A percentile compares a stretch with the other conserved stretches of the same genome.
These are phyloP conservation scores for Naumovozyma dairenensis DNA, from an alignment of 805 yeast species.

Conservation along the genomic window DNA sequence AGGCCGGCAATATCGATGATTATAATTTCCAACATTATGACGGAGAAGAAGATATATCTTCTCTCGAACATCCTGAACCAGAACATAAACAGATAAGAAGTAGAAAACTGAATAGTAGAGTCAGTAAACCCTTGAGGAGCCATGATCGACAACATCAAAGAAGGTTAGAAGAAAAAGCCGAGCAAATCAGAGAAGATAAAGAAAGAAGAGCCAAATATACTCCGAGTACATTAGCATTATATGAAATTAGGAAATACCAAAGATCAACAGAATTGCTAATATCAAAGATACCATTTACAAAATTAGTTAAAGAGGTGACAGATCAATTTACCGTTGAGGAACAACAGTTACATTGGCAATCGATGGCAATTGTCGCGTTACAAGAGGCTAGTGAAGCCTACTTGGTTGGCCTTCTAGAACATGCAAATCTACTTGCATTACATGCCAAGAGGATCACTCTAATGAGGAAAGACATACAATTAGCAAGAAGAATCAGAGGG, in stretches of 20 bases:
- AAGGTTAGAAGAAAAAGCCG: conserved; percentile 1
- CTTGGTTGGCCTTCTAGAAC: conserved; percentile 62
- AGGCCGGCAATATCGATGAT: too few relatives aligned
- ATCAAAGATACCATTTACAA: conserved; percentile 67
- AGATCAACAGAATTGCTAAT: conserved; percentile 56
- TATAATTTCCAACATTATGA: conserved; percentile 1
- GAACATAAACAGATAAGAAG: too few relatives aligned
- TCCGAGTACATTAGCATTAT: conserved; percentile 58
- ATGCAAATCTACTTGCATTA: conserved; percentile 65
- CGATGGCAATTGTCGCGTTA: conserved; percentile 63
- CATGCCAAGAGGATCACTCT: conserved; percentile 80
- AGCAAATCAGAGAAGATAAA: conserved; percentile 1
- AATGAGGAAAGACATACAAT: conserved; percentile 73
- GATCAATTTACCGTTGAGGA: conserved; percentile 38
- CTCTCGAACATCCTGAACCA: background rate
- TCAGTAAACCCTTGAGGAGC: too few relatives aligned
- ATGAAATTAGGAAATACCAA: conserved; percentile 62
- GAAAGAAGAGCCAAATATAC: conserved; percentile 32
- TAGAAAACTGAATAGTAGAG: too few relatives aligned
- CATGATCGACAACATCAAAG: background rate
- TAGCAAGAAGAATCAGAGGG: conserved; percentile 71
- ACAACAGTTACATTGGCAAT: conserved; percentile 65
- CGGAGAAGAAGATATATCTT: background rate
- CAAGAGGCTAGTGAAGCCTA: conserved; percentile 81
- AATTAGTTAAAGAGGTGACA: conserved; percentile 66